Percentiles rank a stretch among this genome's conserved stretches.
Conservation (phyloP, 2,329 filamentous ascomycete species). For the Cercospora janseana region DNA sequence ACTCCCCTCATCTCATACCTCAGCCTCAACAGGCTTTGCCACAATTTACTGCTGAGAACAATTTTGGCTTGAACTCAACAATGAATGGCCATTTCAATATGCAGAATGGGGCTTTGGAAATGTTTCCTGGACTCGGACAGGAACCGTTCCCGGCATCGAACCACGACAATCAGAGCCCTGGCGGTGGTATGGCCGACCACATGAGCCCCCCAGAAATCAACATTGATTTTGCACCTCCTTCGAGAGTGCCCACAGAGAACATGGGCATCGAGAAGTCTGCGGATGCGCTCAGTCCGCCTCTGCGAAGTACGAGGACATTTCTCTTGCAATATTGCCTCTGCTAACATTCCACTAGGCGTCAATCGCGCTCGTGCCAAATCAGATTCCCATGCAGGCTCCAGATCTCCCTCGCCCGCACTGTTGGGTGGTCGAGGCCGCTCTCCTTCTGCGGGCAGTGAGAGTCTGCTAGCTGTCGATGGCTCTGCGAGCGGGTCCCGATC, state of each 20-base stretch:
- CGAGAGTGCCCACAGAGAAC: constrained; percentile 43
- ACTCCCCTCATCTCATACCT: constrained; percentile 64
- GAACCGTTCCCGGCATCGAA: constrained; percentile 51
- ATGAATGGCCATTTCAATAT: constrained; percentile 50
- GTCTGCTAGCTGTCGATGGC: constrained; percentile 46
- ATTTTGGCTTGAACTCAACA: constrained; percentile 49
- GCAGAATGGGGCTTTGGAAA: constrained; percentile 47
- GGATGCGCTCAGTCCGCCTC: constrained; percentile 80
- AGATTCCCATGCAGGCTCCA: constrained; percentile 55
- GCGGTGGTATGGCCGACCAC: constrained; percentile 65
- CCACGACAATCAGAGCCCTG: constrained; percentile 43
- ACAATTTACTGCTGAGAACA: constrained; percentile 46
- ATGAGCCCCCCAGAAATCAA: constrained; percentile 95
- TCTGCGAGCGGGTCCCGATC: constrained; percentile 42
- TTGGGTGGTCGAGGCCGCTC: constrained; percentile 35
- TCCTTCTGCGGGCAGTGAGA: constrained; percentile 37
- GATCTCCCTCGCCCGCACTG: constrained; percentile 44
- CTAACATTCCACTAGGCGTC: constrained; percentile 11
- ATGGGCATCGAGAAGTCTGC: constrained; percentile 58
- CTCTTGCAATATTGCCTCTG: not conserved
- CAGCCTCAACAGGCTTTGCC: constrained; percentile 61
- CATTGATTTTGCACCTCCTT: constrained; percentile 81
- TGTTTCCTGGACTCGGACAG: constrained; percentile 51
- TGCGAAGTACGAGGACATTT: constrained; percentile 52
- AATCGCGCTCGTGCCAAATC: constrained; percentile 60